Evolutionary conservation across 2,329 filamentous ascomycete species (phyloP), one percentile per base, ranked within the genome.

Genomic region (Pseudogymnoascus sp.): DNA sequence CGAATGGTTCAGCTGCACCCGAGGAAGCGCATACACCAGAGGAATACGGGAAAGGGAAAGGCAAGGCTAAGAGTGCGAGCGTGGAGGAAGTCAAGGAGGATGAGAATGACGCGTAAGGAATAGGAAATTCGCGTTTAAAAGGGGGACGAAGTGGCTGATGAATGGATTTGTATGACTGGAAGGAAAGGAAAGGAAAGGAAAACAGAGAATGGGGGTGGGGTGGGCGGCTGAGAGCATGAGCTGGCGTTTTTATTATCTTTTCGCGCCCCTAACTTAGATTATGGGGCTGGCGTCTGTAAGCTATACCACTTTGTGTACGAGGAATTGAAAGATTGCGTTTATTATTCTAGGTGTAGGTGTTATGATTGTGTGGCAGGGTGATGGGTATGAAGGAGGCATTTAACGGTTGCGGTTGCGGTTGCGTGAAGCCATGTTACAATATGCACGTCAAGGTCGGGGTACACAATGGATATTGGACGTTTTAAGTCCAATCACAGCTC

Each of bases 271-370:
- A 56, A 56, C 50, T 56, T 33, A 33, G 50, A 56, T 56, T 56
- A 33, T 56, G 50, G 50, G 50, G 50, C 50, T 56, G 50, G 50
- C 50, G 50, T 56, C 50, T 56, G 50, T 56, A 56, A 53, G 50
- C 29, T 56, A 56, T 56, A 56, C 50, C 50, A 56, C 50, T 56
- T 56, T 56, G 50, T 56, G 50, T 56, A 56, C 50, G 50, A 56
- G 50, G 50, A 56, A 56, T 56, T 33, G 50, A 56, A 56, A 56
- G 26, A 56, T 56, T 56, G 50, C 29, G 50, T 33, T 56, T 56
- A 33, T 56, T 56, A 56, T 56, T 14, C 3, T 31, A 2, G 8
- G 47, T 19, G 47, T 53, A 5, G 6, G 29, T 5, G n/a, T n/a
- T 29, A 24, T 50, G 42, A 42, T 1, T 40, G 16, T 42, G 16